Evolutionary conservation across 1,284 basidiomycete genomes (phyloP).

Genomic region (Microbotryum silenes-acaulis): DNA sequence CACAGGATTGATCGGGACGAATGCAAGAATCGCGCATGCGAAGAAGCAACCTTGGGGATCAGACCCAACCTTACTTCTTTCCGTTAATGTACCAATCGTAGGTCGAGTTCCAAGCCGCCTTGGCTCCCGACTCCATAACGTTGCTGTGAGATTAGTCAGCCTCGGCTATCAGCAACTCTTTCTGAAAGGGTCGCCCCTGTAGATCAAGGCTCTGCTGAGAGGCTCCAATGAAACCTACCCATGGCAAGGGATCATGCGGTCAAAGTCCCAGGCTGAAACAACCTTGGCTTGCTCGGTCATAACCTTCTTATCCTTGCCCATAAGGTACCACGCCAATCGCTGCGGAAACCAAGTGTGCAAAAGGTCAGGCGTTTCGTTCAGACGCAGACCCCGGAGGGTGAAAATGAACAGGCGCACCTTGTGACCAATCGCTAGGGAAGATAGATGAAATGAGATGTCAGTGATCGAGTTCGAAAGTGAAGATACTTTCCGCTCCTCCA

Average conservation of each 20-base stretch:
- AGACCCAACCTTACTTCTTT: neutral
- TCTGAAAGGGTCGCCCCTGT: too few species aligned
- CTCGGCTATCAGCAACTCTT: neutral
- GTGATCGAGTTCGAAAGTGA: too few species aligned
- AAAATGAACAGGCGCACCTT: too few species aligned
- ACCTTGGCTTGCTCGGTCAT: slow-evolving; percentile 64
- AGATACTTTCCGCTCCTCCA: too few species aligned
- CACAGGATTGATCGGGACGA: too few species aligned
- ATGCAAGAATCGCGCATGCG: too few species aligned
- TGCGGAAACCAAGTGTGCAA: slow-evolving; percentile 30
- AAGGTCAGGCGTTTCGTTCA: neutral
- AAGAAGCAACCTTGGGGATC: too few species aligned
- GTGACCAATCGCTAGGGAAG: too few species aligned
- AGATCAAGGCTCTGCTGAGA: slow-evolving; percentile 6
- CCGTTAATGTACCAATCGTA: slow-evolving; percentile 10
- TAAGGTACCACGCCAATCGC: slow-evolving; percentile 46
- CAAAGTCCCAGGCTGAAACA: slow-evolving; percentile 75
- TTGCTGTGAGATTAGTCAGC: slow-evolving; percentile 46
- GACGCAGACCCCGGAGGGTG: slow-evolving; percentile 41
- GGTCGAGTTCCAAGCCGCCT: slow-evolving; percentile 39
- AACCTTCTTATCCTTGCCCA: slow-evolving; percentile 57
- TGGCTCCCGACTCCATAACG: slow-evolving; percentile 67
- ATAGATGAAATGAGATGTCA: too few species aligned
- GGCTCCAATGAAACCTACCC: slow-evolving; percentile 51
- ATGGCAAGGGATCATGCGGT: slow-evolving; percentile 85